Percentiles rank a stretch among this genome's conserved stretches.
Evolutionary conservation across 2,329 filamentous ascomycete genomes (phyloP).

Genomic region (Penicillium aurantiogriseum): DNA sequence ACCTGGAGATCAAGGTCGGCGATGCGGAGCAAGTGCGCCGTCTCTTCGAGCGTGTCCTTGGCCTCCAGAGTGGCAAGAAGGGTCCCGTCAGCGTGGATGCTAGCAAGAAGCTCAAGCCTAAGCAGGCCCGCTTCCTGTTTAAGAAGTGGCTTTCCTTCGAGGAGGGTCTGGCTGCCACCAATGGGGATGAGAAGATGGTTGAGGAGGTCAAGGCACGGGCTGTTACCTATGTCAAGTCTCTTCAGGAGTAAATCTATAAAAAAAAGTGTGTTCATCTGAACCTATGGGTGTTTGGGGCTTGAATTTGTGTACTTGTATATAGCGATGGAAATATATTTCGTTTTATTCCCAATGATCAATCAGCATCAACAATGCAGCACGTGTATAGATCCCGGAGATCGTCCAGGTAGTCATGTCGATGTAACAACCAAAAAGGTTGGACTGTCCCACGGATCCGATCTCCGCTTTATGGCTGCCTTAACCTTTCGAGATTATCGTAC

Average conservation of each 20-base stretch:
- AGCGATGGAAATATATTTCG: conserved; percentile 22
- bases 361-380: not conserved
- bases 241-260: conserved; percentile 31
- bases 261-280: conserved; percentile 16
- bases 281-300: conserved; percentile 26
- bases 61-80: conserved; percentile 44
- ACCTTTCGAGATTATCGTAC: conserved; percentile 3
- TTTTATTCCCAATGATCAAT: not conserved
- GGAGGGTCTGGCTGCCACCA: conserved; percentile 52
- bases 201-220: conserved; percentile 71
- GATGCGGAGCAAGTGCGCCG: conserved; percentile 66
- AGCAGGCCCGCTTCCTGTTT: conserved; percentile 84
- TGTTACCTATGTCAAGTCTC: conserved; percentile 63
- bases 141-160: conserved; percentile 91
- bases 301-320: conserved; percentile 19
- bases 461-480: conserved; percentile 7
- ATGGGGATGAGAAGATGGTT: conserved; percentile 65
- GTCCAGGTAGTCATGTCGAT: not conserved
- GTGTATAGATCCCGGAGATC: not conserved
- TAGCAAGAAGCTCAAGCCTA: conserved; percentile 70
- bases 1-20: conserved; percentile 69
- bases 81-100: conserved; percentile 30
- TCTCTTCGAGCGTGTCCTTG: conserved; percentile 74
- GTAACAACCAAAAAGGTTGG: not conserved
- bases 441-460: conserved; percentile 12